These are phyloP conservation scores for Tillandsia fasciculata DNA, from an alignment of 176 grass and related monocot genomes.

Conservation along the genomic window DNA sequence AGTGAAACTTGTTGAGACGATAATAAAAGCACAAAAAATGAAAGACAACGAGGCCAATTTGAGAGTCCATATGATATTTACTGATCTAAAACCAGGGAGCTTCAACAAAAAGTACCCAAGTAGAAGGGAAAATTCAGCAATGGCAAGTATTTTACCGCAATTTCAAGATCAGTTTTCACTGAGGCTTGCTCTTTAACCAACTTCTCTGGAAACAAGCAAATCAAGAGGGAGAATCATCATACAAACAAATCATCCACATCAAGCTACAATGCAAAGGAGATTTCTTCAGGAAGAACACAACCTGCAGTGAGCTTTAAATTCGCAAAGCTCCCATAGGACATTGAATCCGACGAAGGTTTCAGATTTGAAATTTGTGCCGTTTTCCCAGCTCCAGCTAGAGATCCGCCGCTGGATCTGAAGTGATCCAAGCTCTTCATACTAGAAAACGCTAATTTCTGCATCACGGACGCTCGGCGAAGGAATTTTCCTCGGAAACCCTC, in stretches of 20 bases:
- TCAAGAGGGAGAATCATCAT: constrained; percentile 21
- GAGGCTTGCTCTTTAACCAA: constrained; percentile 87
- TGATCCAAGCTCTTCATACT: constrained; percentile 47
- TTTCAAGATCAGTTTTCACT: constrained; percentile 84
- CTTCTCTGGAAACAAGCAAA: constrained; percentile 55
- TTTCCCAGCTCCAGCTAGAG: constrained; percentile 36
- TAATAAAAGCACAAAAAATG: not conserved
- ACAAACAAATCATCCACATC: constrained; percentile 3
- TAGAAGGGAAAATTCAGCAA: not conserved
- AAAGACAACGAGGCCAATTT: not conserved
- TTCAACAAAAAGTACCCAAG: not conserved
- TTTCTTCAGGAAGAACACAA: constrained; percentile 8
- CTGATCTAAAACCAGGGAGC: not conserved
- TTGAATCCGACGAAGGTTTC: constrained; percentile 52
- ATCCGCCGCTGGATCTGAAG: constrained; percentile 51
- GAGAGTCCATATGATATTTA: not conserved
- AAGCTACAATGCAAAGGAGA: not conserved
- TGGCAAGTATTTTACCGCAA: constrained; percentile 41
- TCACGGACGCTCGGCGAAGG: not conserved
- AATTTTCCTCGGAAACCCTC: constrained; percentile 15
- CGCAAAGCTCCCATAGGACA: constrained; percentile 69
- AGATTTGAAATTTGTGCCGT: constrained; percentile 21
- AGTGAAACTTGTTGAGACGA: not conserved
- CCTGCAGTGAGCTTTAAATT: constrained; percentile 96
- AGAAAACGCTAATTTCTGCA: constrained; percentile 62